These are phyloP conservation scores for Hyphopichia khmerensis DNA, from an alignment of 1,139 yeast genomes.

Conservation along the genomic window DNA sequence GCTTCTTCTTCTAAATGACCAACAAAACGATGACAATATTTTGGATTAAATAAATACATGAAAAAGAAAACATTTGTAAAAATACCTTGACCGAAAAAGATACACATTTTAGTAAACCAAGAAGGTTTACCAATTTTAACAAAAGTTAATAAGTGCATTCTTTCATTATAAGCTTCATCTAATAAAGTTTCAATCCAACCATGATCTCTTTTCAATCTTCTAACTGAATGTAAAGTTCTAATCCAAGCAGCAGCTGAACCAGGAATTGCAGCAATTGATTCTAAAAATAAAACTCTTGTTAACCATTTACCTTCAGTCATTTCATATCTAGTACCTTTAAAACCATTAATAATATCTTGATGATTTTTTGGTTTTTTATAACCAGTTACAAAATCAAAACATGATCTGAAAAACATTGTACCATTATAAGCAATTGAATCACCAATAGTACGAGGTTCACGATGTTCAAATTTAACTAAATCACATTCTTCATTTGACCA, in stretches of 20 bases:
- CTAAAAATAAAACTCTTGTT: slow-evolving; percentile 66
- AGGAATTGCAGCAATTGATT: slow-evolving; percentile 77
- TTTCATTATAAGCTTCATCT: slow-evolving; percentile 78
- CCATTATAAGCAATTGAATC: slow-evolving; percentile 55
- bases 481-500: slow-evolving; percentile 49
- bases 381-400: slow-evolving; percentile 66
- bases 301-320: slow-evolving; percentile 71
- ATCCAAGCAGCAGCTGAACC: slow-evolving; percentile 75
- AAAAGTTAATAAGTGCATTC: slow-evolving; percentile 75
- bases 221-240: slow-evolving; percentile 61
- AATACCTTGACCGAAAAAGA: slow-evolving; percentile 69
- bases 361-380: slow-evolving; percentile 51
- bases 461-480: slow-evolving; percentile 49
- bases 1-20: slow-evolving; percentile 83
- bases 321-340: slow-evolving; percentile 46
- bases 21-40: slow-evolving; percentile 71
- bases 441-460: slow-evolving; percentile 45
- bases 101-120: slow-evolving; percentile 53
- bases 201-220: slow-evolving; percentile 62
- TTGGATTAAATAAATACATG: slow-evolving; percentile 58
- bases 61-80: slow-evolving; percentile 68
- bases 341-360: slow-evolving; percentile 31
- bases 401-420: slow-evolving; percentile 42
- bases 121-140: slow-evolving; percentile 67
- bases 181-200: slow-evolving; percentile 76